Evolutionary conservation across 352 stramenopile species (phyloP), one percentile per base, ranked within the genome.

Genomic region (Phytophthora constricta): DNA sequence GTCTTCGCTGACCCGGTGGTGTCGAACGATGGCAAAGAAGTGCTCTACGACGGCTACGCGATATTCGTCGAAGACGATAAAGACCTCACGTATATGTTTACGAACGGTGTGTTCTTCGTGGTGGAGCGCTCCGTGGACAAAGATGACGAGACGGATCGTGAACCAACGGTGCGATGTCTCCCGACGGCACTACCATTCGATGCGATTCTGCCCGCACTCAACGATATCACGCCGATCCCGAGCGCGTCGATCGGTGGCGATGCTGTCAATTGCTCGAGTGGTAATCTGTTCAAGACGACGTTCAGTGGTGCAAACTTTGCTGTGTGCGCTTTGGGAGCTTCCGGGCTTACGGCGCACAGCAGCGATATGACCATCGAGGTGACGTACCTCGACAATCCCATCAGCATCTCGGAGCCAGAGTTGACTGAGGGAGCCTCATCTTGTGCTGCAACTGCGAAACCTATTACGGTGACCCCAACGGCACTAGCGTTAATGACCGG

Each of bases 331-430:
- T 26, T 20, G 45, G 22, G 26, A 16, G 22, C n/a, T 14, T 46
- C 56, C 23, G 52, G 55, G 3, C 65, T 74, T 37, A 45, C 49
- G 28, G 51, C 69, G 22, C 52, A 45, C 43, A 62, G 54, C 5
- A 43, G 59, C 0, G 62, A 74, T 25, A 26, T 74, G 23, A 41
- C 52, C 23, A 70, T 74, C 22, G 60, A 67, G 11, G 56, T 65
- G 5, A 34, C 31, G 28, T 69, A 58, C 49, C 31, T 26, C 5
- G 16, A 61, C 11, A n/a, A 16, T 11, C 52, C 52, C 16, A 42
- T 42, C 11, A 16, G 34, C 4, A 16, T 42, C 4, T 17, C 4
- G 34, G 9, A 5, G 34, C 34, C 34, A 42, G 4, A 5, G 4
- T 42, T 42, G 9, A 54, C 2, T 45, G 28, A 50, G 52, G 16